Evolutionary conservation across 345 rosid species (phyloP).

Genomic region (Psidium guajava): DNA sequence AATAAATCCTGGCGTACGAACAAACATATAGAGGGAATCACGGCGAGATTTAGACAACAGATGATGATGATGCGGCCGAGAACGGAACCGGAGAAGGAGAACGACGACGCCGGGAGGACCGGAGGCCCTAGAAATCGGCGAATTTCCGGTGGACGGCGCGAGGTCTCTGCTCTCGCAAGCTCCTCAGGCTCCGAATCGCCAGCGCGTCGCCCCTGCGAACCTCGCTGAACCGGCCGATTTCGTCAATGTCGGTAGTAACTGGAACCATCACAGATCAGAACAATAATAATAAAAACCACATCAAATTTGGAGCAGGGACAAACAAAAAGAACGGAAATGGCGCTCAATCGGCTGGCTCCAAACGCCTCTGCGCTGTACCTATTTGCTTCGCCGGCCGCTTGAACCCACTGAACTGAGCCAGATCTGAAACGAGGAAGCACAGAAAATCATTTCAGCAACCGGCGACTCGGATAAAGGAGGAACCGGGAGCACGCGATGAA

Average conservation of each 20-base stretch:
- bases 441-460: background rate
- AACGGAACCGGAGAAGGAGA: background rate
- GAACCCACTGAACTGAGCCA: constrained; percentile 62
- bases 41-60: background rate
- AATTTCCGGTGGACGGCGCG: constrained; percentile 54
- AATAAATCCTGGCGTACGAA: background rate
- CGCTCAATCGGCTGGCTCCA: background rate
- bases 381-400: constrained; percentile 23
- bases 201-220: constrained; percentile 30
- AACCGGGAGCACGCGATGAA: background rate
- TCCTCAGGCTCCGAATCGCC: constrained; percentile 59
- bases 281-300: background rate
- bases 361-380: constrained; percentile 51
- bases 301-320: background rate
- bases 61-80: background rate
- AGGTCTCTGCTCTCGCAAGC: constrained; percentile 40
- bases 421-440: constrained; percentile 35
- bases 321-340: background rate
- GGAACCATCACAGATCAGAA: background rate
- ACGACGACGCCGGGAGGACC: background rate
- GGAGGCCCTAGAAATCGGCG: constrained; percentile 37
- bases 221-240: constrained; percentile 18
- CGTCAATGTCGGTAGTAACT: constrained; percentile 28
- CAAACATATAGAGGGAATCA: background rate
- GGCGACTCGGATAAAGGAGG: background rate